A percentile compares a stretch with the other conserved stretches of the same genome.
phyloP scores from a whole-genome alignment of 1,284 basidiomycete species.

The Chondrostereum purpureum region DNA sequence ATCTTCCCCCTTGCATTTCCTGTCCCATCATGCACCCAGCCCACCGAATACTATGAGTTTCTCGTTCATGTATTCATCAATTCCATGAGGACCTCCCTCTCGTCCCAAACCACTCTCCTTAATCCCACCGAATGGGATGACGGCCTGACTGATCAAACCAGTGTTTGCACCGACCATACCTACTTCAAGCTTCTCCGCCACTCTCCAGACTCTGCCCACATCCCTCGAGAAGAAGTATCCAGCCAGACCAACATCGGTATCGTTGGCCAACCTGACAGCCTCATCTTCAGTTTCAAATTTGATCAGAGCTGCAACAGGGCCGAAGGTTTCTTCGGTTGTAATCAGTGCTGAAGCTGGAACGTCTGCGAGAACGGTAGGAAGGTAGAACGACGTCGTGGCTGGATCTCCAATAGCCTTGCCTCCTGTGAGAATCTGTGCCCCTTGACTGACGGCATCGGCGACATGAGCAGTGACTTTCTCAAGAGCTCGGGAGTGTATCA shows the following conservation, averaged over 20 bases:
- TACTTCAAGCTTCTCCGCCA: conserved; percentile 95
- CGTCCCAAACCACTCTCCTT: conserved; percentile 82
- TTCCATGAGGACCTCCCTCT: conserved; percentile 71
- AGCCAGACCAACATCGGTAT: conserved; percentile 81
- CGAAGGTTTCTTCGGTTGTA: conserved; percentile 83
- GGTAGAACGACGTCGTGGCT: conserved; percentile 70
- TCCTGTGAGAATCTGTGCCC: conserved; percentile 85
- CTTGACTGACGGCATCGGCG: conserved; percentile 75
- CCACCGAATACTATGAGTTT: conserved; percentile 80
- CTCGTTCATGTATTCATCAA: conserved; percentile 78
- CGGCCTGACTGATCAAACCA: conserved; percentile 72
- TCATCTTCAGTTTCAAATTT: conserved; percentile 93
- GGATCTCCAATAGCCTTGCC: conserved; percentile 64
- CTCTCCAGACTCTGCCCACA: conserved; percentile 86
- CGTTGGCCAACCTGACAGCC: conserved; percentile 83
- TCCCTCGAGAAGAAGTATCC: conserved; percentile 94
- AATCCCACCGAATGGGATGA: conserved; percentile 90
- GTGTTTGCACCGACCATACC: conserved; percentile 96
- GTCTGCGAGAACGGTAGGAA: conserved; percentile 85
- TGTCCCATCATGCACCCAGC: conserved; percentile 15
- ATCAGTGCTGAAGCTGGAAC: conserved; percentile 66
- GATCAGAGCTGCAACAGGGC: conserved; percentile 71
- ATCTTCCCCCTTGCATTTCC: too few species aligned
- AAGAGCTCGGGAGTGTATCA: conserved; percentile 84
- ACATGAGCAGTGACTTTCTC: conserved; percentile 88